These are phyloP conservation scores for Helianthus tuberosus DNA, from an alignment of 129 eudicot genomes.

Conservation along the genomic window DNA sequence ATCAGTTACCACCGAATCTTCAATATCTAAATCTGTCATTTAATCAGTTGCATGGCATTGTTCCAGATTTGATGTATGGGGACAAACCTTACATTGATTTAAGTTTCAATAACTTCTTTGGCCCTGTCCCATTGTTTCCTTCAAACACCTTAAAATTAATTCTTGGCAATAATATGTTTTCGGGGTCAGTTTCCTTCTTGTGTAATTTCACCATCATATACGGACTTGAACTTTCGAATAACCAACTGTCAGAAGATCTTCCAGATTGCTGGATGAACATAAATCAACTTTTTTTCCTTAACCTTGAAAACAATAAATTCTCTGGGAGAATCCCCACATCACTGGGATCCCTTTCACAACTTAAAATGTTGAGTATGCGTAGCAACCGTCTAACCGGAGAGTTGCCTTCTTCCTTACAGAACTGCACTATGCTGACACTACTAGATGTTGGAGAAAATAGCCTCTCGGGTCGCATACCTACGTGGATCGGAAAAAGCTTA, in stretches of 20 bases:
- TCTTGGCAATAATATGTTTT: neutral
- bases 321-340: conserved; percentile 13
- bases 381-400: conserved; percentile 22
- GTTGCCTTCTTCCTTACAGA: conserved; percentile 26
- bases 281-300: conserved; percentile 14
- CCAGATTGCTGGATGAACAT: conserved; percentile 35
- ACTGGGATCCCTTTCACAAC: conserved; percentile 18
- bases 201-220: conserved; percentile 3
- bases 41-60: conserved; percentile 10
- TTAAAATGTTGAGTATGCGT: conserved; percentile 12
- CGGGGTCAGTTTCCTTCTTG: conserved; percentile 30
- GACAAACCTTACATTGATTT: conserved; percentile 3
- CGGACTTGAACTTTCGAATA: conserved; percentile 29
- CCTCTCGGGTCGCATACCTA: conserved; percentile 22
- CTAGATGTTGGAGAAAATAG: conserved; percentile 34
- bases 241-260: conserved; percentile 36
- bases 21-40: conserved; percentile 17
- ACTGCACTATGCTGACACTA: conserved; percentile 19
- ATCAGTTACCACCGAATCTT: neutral
- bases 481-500: conserved; percentile 30
- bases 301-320: conserved; percentile 28
- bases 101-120: conserved; percentile 27
- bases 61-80: conserved; percentile 17
- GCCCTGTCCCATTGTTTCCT: conserved; percentile 30
- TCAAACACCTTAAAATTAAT: neutral